Base-by-base conservation (phyloP, 1,139 yeast genomes). In the Sugiyamaella xylanicola region DNA sequence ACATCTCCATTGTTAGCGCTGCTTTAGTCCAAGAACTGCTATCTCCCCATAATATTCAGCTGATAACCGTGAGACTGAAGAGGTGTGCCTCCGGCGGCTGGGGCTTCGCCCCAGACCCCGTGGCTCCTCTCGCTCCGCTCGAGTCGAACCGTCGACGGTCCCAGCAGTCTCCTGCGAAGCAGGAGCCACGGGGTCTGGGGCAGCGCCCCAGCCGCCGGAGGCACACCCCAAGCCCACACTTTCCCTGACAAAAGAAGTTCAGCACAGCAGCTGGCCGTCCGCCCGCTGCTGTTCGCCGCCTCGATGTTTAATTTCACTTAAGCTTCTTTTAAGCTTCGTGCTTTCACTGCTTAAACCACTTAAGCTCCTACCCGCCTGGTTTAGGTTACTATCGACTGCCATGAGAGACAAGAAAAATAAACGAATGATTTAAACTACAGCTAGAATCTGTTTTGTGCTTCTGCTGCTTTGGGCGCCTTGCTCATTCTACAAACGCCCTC, bases 201-300 rank as follows among this genome's bases (percentile, higher is more conserved):
- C 37, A 13, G 37, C 8, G 37, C 37, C 37, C 37, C 37, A n/a
- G 37, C 37, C 37, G 37, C 37, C 37, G 37, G 37, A 32, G 37
- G 37, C 37, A n/a, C 4, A n/a, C 37, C 37, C 37, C 37, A 8
- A 32, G 37, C 15, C 37, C 37, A 5, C 29, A 5, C 29, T 5
- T 25, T 5, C 29, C 29, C 29, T n/a, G n/a, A n/a, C n/a, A n/a
- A n/a, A n/a, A n/a, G n/a, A n/a, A n/a, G n/a, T n/a, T n/a, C n/a
- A n/a, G n/a, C n/a, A n/a, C n/a, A n/a, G n/a, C n/a, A n/a, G n/a
- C n/a, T n/a, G n/a, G n/a, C n/a, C n/a, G n/a, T n/a, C n/a, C n/a
- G n/a, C n/a, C n/a, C n/a, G n/a, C n/a, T n/a, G n/a, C n/a, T n/a
- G 32, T 5, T 5, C 32, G 15, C 37, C 37, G 37, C 37, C 37